These are phyloP conservation scores for Mimosa bimucronata DNA, from an alignment of 306 rosid genomes.

Conservation along the genomic window DNA sequence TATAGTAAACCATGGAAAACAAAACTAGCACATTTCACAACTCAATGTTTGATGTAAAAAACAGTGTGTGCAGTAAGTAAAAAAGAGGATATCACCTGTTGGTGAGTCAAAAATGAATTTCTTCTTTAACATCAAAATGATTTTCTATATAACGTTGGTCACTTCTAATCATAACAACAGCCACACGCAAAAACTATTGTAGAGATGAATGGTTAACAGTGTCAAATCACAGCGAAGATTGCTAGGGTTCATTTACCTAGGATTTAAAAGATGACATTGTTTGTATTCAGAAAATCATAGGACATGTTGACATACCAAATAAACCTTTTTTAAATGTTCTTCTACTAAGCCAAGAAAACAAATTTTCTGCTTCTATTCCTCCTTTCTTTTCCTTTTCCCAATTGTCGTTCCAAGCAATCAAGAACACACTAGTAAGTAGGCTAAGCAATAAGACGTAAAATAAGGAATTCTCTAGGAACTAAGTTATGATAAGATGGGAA, in stretches of 20 bases:
- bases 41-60: not conserved
- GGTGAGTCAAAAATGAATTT: not conserved
- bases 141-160: not conserved
- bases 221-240: not conserved
- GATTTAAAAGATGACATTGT: not conserved
- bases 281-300: not conserved
- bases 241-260: not conserved
- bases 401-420: not conserved
- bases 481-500: slow-evolving; percentile 1
- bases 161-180: not conserved
- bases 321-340: not conserved
- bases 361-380: not conserved
- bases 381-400: not conserved
- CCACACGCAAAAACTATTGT: not conserved
- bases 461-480: not conserved
- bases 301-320: not conserved
- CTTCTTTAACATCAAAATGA: not conserved
- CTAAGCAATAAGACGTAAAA: not conserved
- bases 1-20: not conserved
- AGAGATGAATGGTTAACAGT: not conserved
- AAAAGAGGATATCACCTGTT: not conserved
- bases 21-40: not conserved
- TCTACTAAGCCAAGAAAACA: not conserved
- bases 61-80: not conserved
- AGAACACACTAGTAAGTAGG: not conserved